Evolutionary conservation across 2,329 filamentous ascomycete species (phyloP).

Genomic region (Ophiobolus disseminans): DNA sequence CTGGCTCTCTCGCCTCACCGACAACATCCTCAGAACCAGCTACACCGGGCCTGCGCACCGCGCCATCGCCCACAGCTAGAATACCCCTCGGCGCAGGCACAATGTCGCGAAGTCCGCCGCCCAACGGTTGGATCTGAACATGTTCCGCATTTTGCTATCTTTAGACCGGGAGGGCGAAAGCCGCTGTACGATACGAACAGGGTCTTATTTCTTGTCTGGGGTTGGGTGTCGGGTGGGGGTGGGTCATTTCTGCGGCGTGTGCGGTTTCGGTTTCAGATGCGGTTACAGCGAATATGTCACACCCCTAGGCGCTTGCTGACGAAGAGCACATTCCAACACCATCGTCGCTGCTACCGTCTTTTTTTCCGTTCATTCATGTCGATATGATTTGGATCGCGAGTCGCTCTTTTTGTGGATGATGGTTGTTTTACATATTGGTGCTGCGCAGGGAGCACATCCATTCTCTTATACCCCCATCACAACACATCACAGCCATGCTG

Average conservation of each 20-base stretch:
- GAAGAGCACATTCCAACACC: too few species aligned
- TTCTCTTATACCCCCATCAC: constrained; percentile 4
- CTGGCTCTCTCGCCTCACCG: constrained; percentile 21
- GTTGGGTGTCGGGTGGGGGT: constrained; percentile 22
- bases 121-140: constrained; percentile 45
- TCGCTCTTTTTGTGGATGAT: constrained; percentile 3
- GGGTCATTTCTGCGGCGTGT: background rate
- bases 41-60: constrained; percentile 19
- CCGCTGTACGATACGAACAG: constrained; percentile 27
- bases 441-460: constrained; percentile 12
- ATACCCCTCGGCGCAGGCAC: constrained; percentile 47
- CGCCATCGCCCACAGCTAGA: constrained; percentile 38
- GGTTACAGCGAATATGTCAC: background rate
- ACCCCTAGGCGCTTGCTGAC: constrained; percentile 3
- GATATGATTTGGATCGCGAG: constrained; percentile 2
- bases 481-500: background rate
- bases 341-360: too few species aligned
- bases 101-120: constrained; percentile 44
- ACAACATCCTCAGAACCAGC: constrained; percentile 21
- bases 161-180: constrained; percentile 28
- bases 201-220: background rate
- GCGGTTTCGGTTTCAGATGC: background rate
- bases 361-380: constrained; percentile 1
- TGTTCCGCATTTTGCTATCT: constrained; percentile 6
- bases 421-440: constrained; percentile 3